Evolutionary conservation across 2,329 filamentous ascomycete species (phyloP), one percentile per base, ranked within the genome.

Genomic region (Dothideomycetes sp.): DNA sequence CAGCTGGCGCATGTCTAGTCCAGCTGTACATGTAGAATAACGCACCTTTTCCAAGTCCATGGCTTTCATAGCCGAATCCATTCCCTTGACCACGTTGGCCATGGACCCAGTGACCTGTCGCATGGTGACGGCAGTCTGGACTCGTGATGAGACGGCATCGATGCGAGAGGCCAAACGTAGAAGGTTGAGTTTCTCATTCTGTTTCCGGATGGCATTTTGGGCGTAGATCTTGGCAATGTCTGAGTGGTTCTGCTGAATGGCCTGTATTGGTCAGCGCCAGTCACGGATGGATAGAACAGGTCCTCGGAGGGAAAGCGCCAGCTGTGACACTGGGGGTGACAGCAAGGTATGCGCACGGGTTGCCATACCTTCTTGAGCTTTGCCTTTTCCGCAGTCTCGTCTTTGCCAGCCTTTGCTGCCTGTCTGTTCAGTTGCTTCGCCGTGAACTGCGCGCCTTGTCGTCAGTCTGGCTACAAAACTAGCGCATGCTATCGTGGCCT

Each of bases 71-170:
- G 75, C 74, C 27, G 65, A 60, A 52, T 78, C 74, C 68, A 79
- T 75, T 31, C 73, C 73, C 50, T 68, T 68, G 24, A 77, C 73
- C 38, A 77, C 73, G 54, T 76, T 76, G 50, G 68, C 69, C 73
- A 78, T 77, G 45, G 70, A 75, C 17, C 69, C 69, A 16, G 73
- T 74, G 16, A 78, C 73, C 53, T 71, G 66, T 37, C 72, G 62
- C 74, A 78, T 78, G 16, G 73, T 78, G 11, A 76, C 73, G 4
- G 75, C 75, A 1, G 73, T 78, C 55, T 78, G 73, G n/a, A 79
- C 73, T 32, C 72, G 62, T 44, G 68, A 70, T 41, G 67, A 68
- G 36, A 77, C 72, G 8, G 73, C 73, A 59, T 79, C 75, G 47
- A 79, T 75, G 22, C 73, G 60, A 29, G 68, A 72, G 18, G 66